phyloP scores from a whole-genome alignment of 2,329 filamentous ascomycete species.

The Penicillium sumatraense region DNA sequence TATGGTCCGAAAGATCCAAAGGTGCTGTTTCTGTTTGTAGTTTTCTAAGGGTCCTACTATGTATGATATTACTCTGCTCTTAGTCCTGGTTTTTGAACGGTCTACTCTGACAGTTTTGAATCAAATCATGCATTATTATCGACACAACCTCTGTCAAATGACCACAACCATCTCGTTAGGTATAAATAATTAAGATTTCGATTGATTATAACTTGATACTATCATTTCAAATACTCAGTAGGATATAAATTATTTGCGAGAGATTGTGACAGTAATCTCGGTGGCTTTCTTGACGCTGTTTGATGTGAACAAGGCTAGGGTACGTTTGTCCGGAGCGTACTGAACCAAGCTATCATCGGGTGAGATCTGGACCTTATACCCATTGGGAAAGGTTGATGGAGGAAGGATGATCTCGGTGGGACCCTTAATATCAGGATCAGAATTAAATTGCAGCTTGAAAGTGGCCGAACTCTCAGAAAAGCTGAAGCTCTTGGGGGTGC shows the following conservation, averaged over 20 bases:
- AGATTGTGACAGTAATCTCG: neutral
- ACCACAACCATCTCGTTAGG: too few relatives aligned
- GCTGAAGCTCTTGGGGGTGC: constrained; percentile 11
- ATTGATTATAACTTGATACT: too few relatives aligned
- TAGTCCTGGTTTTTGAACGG: too few relatives aligned
- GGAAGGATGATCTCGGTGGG: constrained; percentile 17
- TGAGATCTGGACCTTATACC: constrained; percentile 10
- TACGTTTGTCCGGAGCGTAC: constrained; percentile 12
- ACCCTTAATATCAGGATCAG: constrained; percentile 10
- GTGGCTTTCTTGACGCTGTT: neutral
- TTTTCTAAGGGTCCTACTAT: too few relatives aligned
- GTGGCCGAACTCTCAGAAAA: constrained; percentile 13
- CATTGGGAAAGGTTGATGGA: constrained; percentile 13
- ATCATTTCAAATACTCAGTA: too few relatives aligned
- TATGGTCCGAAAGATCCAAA: too few relatives aligned
- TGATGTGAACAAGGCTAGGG: constrained; percentile 21
- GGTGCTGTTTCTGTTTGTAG: too few relatives aligned
- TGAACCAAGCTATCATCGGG: constrained; percentile 12
- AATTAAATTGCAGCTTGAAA: constrained; percentile 15
- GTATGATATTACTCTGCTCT: too few relatives aligned
- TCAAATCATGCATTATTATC: too few relatives aligned
- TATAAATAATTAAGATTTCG: too few relatives aligned
- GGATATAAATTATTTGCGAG: neutral
- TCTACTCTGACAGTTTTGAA: too few relatives aligned
- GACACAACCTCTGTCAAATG: too few relatives aligned